phyloP scores from a whole-genome alignment of 1,139 yeast species.

The Blastobotrys proliferans region DNA sequence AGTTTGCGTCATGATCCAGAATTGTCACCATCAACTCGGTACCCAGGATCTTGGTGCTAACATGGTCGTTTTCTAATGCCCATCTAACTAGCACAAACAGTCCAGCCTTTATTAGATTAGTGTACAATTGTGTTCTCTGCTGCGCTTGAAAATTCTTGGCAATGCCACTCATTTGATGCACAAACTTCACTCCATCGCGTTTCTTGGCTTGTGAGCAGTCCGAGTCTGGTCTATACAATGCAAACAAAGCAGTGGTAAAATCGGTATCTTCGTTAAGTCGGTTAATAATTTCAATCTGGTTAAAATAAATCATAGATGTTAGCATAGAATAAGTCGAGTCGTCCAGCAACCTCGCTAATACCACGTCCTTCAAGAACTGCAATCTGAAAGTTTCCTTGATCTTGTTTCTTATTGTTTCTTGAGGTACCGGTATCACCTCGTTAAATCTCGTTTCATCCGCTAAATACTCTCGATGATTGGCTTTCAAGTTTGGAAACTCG shows the following conservation, averaged over 20 bases:
- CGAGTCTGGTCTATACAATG: constrained; percentile 42
- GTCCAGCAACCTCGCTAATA: constrained; percentile 73
- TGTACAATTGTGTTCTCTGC: constrained; percentile 65
- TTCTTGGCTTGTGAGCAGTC: constrained; percentile 29
- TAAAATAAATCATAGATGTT: constrained; percentile 59
- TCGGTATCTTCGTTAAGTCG: constrained; percentile 54
- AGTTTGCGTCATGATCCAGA: constrained; percentile 71
- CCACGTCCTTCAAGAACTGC: constrained; percentile 82
- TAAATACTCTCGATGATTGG: constrained; percentile 70
- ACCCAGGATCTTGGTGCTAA: constrained; percentile 61
- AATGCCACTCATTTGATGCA: constrained; percentile 75
- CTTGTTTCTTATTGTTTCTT: constrained; percentile 46
- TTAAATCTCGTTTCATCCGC: constrained; percentile 57
- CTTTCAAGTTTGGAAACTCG: constrained; percentile 71
- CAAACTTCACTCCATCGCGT: constrained; percentile 70
- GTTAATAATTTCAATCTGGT: constrained; percentile 67
- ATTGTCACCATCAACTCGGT: constrained; percentile 78
- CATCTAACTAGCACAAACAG: constrained; percentile 62
- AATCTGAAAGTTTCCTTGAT: constrained; percentile 73
- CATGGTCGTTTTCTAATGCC: constrained; percentile 55
- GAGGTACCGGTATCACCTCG: constrained; percentile 64
- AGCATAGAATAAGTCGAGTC: constrained; percentile 69
- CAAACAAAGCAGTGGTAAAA: constrained; percentile 51
- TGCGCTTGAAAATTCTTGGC: constrained; percentile 64
- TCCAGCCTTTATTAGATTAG: constrained; percentile 62